These are phyloP conservation scores for Wickerhamiella bombiphila DNA, from an alignment of 805 yeast genomes.

Conservation along the genomic window DNA sequence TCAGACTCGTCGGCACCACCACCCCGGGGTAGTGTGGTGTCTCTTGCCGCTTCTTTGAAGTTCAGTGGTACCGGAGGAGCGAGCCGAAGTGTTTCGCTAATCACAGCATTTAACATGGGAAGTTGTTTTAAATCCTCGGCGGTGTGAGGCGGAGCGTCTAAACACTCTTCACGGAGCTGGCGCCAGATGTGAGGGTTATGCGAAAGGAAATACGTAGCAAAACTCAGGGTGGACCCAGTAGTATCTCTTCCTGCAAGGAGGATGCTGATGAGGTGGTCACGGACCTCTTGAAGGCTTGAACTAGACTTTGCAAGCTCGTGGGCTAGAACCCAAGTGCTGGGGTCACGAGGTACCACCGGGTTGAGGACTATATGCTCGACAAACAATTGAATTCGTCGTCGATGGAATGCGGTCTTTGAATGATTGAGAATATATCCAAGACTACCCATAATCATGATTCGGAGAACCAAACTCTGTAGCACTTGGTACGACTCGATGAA, in stretches of 20 bases:
- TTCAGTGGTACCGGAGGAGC: conserved; percentile 35
- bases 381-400: conserved; percentile 12
- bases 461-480: conserved; percentile 4
- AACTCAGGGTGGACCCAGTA: conserved; percentile 32
- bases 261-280: conserved; percentile 33
- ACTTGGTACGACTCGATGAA: conserved; percentile 12
- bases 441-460: background rate
- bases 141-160: conserved; percentile 16
- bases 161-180: conserved; percentile 22
- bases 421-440: background rate
- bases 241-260: conserved; percentile 36
- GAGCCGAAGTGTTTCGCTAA: conserved; percentile 32
- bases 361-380: conserved; percentile 21
- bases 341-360: conserved; percentile 16
- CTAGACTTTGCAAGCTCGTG: conserved; percentile 32
- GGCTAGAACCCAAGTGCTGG: conserved; percentile 28
- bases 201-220: conserved; percentile 27
- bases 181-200: conserved; percentile 26
- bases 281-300: conserved; percentile 28
- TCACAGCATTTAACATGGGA: conserved; percentile 30
- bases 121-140: conserved; percentile 31
- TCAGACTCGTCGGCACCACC: conserved; percentile 28
- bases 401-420: background rate
- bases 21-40: conserved; percentile 36
- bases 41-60: conserved; percentile 28